phyloP scores from a whole-genome alignment of 139 green algal genomes.

The Coccomyxa sp. region DNA sequence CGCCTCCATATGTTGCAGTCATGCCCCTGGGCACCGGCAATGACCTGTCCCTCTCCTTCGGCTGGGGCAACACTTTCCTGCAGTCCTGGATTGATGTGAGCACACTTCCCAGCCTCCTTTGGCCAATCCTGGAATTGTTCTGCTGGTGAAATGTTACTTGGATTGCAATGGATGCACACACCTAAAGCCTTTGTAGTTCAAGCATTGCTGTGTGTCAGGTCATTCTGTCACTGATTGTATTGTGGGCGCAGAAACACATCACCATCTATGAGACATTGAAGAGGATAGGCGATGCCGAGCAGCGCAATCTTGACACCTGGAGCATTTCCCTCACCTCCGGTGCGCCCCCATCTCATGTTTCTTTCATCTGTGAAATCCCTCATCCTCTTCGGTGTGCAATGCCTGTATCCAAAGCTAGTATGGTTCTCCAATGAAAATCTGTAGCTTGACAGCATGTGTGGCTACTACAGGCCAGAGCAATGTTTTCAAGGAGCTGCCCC shows the following conservation, averaged over 20 bases:
- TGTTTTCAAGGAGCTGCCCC: constrained; percentile 40
- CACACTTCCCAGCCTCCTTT: neutral
- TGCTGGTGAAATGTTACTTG: neutral
- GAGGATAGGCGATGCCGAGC: constrained; percentile 34
- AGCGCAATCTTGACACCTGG: constrained; percentile 41
- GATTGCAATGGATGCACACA: neutral
- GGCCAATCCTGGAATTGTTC: no score
- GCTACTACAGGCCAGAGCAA: constrained; percentile 8
- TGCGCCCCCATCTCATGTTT: neutral
- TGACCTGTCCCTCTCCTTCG: constrained; percentile 70
- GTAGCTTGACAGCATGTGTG: no score
- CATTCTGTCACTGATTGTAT: neutral
- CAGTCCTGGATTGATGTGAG: constrained; percentile 38
- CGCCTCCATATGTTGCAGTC: constrained; percentile 64
- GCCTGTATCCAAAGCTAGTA: no score
- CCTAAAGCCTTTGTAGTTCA: neutral
- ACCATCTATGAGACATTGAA: constrained; percentile 67
- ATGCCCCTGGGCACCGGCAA: constrained; percentile 86
- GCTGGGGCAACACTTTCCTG: constrained; percentile 68
- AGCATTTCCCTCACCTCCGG: constrained; percentile 19
- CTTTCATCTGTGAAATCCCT: neutral
- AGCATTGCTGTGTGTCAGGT: neutral
- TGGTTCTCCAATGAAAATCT: no score
- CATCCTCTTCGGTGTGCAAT: neutral
- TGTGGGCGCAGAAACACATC: constrained; percentile 17